Evolutionary conservation across 805 yeast genomes (phyloP).

Genomic region (Wickerhamiella cacticola): DNA sequence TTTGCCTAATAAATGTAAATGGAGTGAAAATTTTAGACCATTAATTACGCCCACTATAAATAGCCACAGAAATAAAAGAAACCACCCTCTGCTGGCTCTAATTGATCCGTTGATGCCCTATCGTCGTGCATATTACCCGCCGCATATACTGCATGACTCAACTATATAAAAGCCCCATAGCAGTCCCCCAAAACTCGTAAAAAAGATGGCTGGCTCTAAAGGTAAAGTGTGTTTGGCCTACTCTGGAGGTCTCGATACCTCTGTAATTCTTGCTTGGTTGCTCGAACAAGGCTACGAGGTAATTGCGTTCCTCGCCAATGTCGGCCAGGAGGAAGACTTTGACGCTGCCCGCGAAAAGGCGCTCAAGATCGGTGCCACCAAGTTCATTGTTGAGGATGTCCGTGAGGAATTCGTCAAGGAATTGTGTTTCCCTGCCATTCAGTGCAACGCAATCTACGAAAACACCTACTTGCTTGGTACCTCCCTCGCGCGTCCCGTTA

Average conservation of each 20-base stretch:
- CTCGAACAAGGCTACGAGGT: conserved; percentile 97
- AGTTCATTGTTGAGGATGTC: conserved; percentile 87
- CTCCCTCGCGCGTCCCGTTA: conserved; percentile 96
- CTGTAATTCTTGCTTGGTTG: conserved; percentile 95
- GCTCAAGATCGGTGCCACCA: conserved; percentile 90
- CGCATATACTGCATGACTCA: conserved; percentile 1
- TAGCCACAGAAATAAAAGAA: not conserved
- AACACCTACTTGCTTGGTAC: conserved; percentile 95
- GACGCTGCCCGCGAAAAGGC: conserved; percentile 96
- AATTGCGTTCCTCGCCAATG: conserved; percentile 94
- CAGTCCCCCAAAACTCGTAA: not conserved
- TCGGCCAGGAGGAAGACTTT: conserved; percentile 99
- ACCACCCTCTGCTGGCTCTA: not conserved
- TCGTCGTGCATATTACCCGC: not conserved
- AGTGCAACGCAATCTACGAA: conserved; percentile 94
- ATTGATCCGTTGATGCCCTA: not conserved
- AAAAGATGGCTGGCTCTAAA: conserved; percentile 53
- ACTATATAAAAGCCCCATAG: not conserved
- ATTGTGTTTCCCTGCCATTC: conserved; percentile 92
- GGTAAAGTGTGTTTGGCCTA: conserved; percentile 99
- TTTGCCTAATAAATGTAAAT: not conserved
- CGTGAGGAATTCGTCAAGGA: conserved; percentile 90
- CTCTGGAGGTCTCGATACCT: conserved; percentile 98
- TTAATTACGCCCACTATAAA: not conserved
- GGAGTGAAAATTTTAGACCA: not conserved